phyloP scores from a whole-genome alignment of 2,329 filamentous ascomycete genomes.

The Mycogone perniciosa region DNA sequence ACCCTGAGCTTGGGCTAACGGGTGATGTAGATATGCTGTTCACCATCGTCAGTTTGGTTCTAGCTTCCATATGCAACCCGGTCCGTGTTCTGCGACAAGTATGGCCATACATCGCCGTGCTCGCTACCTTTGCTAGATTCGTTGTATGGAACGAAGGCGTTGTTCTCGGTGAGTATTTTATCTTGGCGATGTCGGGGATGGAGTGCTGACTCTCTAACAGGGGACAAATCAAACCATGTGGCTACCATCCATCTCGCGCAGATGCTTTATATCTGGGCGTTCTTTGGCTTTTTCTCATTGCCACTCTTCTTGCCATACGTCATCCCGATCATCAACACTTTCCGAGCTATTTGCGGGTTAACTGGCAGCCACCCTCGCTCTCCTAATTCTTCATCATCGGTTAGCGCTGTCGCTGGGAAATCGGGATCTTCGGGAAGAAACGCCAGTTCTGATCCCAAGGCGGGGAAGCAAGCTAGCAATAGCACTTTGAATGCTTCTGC shows the following conservation, averaged over 20 bases:
- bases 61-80: slow-evolving; percentile 50
- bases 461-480: neutral
- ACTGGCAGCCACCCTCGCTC: neutral
- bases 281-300: slow-evolving; percentile 82
- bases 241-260: slow-evolving; percentile 85
- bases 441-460: neutral
- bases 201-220: slow-evolving; percentile 33
- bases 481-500: neutral
- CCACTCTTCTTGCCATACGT: slow-evolving; percentile 59
- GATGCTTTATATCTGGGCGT: slow-evolving; percentile 92
- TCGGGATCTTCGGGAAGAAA: neutral
- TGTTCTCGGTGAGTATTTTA: slow-evolving; percentile 62
- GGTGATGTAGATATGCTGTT: slow-evolving; percentile 43
- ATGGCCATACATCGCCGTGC: slow-evolving; percentile 56
- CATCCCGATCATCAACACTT: slow-evolving; percentile 29
- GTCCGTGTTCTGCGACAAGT: slow-evolving; percentile 39
- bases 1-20: slow-evolving; percentile 13
- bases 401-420: neutral
- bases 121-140: slow-evolving; percentile 65
- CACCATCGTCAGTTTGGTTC: slow-evolving; percentile 56
- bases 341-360: neutral
- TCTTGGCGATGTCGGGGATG: neutral
- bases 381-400: neutral
- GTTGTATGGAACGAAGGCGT: slow-evolving; percentile 85
- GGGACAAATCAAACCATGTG: slow-evolving; percentile 90